Evolutionary conservation across 306 rosid genomes (phyloP).

Genomic region (Begonia peltatifolia): DNA sequence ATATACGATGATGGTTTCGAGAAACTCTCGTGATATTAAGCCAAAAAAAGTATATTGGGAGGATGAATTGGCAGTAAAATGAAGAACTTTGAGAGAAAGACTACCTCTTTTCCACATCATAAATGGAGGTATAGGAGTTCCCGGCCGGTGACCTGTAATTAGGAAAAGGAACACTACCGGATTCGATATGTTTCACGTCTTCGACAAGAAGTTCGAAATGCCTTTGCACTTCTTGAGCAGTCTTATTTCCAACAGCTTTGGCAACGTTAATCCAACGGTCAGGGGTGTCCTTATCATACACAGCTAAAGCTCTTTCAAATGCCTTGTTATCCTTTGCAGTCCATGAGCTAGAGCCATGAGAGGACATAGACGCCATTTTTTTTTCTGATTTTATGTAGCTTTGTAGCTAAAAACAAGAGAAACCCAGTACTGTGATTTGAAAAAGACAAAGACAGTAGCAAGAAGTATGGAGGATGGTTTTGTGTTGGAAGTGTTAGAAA

Average conservation of each 20-base stretch:
- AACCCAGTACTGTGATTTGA: too few relatives aligned
- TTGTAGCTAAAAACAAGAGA: background rate
- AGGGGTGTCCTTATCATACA: constrained; percentile 27
- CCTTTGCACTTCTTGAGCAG: constrained; percentile 22
- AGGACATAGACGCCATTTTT: constrained; percentile 9
- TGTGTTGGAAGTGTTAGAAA: too few relatives aligned
- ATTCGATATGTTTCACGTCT: constrained; percentile 25
- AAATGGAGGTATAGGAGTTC: background rate
- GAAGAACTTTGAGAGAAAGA: background rate
- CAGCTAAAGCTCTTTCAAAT: constrained; percentile 26
- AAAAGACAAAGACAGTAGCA: too few relatives aligned
- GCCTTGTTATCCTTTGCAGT: constrained; percentile 25
- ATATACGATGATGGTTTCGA: too few relatives aligned
- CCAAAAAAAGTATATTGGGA: too few relatives aligned
- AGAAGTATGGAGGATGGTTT: too few relatives aligned
- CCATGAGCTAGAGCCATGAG: constrained; percentile 12
- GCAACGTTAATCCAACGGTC: constrained; percentile 36
- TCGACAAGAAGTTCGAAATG: constrained; percentile 24
- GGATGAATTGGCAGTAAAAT: too few relatives aligned
- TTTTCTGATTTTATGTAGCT: background rate
- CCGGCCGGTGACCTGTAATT: constrained; percentile 10
- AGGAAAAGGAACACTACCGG: constrained; percentile 24
- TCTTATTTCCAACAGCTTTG: constrained; percentile 21
- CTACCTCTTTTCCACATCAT: constrained; percentile 3
- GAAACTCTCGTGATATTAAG: too few relatives aligned